Evolutionary conservation across 805 yeast genomes (phyloP).

Genomic region (Metschnikowia lochheadii): DNA sequence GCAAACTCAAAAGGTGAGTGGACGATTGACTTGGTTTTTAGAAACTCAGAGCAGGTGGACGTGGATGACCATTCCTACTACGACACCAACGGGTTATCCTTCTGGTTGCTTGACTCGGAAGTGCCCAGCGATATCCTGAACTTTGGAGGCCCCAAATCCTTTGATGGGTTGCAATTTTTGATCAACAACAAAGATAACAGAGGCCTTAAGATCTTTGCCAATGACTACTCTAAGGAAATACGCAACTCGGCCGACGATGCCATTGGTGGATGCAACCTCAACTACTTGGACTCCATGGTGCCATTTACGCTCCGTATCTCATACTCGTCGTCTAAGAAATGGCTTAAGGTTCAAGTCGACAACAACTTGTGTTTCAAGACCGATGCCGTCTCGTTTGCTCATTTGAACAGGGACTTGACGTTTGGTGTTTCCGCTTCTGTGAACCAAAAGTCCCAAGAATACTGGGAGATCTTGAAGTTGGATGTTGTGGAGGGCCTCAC

Average conservation of each 20-base stretch:
- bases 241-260: constrained; percentile 30
- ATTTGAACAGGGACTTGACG: constrained; percentile 30
- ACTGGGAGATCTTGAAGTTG: constrained; percentile 61
- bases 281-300: constrained; percentile 63
- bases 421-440: constrained; percentile 52
- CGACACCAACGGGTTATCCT: constrained; percentile 51
- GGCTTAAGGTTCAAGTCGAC: constrained; percentile 66
- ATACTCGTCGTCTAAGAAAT: constrained; percentile 42
- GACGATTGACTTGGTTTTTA: constrained; percentile 59
- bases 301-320: constrained; percentile 68
- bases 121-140: constrained; percentile 26
- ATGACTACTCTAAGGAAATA: constrained; percentile 48
- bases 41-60: constrained; percentile 48
- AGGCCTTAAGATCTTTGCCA: constrained; percentile 54
- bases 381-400: constrained; percentile 46
- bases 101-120: constrained; percentile 46
- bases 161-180: constrained; percentile 61
- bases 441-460: constrained; percentile 40
- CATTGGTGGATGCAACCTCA: constrained; percentile 54
- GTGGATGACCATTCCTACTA: constrained; percentile 25
- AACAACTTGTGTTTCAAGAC: constrained; percentile 70
- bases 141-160: constrained; percentile 53
- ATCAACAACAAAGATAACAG: constrained; percentile 49
- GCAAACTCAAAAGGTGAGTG: constrained; percentile 35
- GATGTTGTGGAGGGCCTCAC: constrained; percentile 52